Evolutionary conservation across 257 asterid species (phyloP), one percentile per base, ranked within the genome.

Genomic region (Apocynum venetum): DNA sequence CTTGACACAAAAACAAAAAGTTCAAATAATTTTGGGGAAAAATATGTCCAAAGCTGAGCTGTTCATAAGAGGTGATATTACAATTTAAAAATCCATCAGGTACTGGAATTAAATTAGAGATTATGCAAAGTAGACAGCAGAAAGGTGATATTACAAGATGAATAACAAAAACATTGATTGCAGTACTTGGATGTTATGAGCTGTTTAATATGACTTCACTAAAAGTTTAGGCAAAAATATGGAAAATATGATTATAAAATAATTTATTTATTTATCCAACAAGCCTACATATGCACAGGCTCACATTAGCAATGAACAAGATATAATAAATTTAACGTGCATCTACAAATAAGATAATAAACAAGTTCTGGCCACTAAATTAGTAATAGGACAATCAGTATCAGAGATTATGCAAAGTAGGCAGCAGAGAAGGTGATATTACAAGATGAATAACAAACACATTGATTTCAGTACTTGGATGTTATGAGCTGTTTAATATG

Each of bases 301-400:
- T 14, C 71, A 65, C 71, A 40, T 14, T 36, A 64, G 46, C 8
- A 38, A 65, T 19, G 41, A 11, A 2, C 41, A 38, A 38, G 66
- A 65, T 65, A 63, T 25, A 35, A 69, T 61, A 20, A 36, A 46
- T 43, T 31, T 14, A 19, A 44, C 19, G 57, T 35, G 48, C 25
- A 65, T 10, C 3, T 49, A 1, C 60, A 49, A 36, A 49, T 12
- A 71, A 71, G 53, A 76, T 48, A 59, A 72, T 40, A 13, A n/a
- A 60, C 25, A 53, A 56, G 1, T 47, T 35, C 68, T n/a, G 15
- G 71, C 52, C 25, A 57, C 20, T 40, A 67, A 80, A 73, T 76
- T 66, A 84, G 73, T 46, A 67, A 77, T 15, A 63, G 48, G 64
- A 75, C 59, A 73, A 60, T 35, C 41, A 67, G 2, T 43, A 80